Percentiles rank a stretch among this genome's conserved stretches.
phyloP scores from a whole-genome alignment of 768 basidiomycete species.

The Hericium rajendrae region DNA sequence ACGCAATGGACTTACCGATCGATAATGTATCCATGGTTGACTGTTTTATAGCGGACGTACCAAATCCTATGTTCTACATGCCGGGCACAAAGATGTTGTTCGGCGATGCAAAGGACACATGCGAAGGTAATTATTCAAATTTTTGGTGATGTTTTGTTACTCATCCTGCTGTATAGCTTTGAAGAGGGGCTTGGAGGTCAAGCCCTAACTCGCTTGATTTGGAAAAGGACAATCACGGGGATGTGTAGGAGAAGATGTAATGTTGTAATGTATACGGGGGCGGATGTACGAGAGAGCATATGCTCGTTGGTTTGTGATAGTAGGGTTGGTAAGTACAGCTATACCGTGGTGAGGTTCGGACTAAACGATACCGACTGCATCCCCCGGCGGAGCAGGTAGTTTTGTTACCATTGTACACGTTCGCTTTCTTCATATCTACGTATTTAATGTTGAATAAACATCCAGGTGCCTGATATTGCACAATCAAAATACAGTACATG shows the following conservation, averaged over 20 bases:
- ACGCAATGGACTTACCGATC: background rate
- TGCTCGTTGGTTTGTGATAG: too few relatives aligned
- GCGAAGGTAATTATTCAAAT: constrained; percentile 47
- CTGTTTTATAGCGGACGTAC: constrained; percentile 63
- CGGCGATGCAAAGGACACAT: constrained; percentile 85
- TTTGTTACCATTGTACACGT: too few relatives aligned
- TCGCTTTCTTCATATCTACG: too few relatives aligned
- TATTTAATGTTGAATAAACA: too few relatives aligned
- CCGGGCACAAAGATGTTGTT: constrained; percentile 85
- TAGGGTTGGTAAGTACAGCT: too few relatives aligned
- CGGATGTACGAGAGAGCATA: too few relatives aligned
- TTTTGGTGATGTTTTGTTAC: background rate
- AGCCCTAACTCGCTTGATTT: background rate
- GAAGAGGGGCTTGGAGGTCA: constrained; percentile 24
- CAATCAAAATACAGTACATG: too few relatives aligned
- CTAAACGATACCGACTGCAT: too few relatives aligned
- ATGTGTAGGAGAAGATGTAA: background rate
- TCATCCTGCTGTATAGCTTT: constrained; percentile 17
- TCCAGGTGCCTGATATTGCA: too few relatives aligned
- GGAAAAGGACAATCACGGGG: background rate
- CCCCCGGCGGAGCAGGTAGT: too few relatives aligned
- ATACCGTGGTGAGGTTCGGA: too few relatives aligned
- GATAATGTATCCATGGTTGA: background rate
- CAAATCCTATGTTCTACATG: constrained; percentile 93
- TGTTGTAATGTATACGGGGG: background rate